These are phyloP conservation scores for Trichocladium uniseriatum DNA, from an alignment of 495 filamentous ascomycete genomes.

Conservation along the genomic window DNA sequence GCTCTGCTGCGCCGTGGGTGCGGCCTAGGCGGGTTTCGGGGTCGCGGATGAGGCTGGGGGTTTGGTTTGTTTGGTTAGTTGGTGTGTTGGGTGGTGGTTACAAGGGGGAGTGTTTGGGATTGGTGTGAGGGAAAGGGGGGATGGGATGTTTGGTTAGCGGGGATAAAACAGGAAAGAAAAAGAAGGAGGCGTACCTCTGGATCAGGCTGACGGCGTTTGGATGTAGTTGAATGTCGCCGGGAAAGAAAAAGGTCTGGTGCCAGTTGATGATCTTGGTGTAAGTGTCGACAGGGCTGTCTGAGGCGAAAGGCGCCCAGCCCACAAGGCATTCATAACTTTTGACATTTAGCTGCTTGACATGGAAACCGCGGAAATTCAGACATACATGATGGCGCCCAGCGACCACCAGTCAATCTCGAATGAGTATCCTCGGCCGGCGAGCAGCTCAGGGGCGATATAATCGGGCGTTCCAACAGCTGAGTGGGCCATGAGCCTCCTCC, in stretches of 20 bases:
- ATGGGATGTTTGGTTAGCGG: too few relatives aligned
- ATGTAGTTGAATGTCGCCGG: constrained; percentile 73
- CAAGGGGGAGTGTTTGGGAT: not conserved
- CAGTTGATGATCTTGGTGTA: constrained; percentile 95
- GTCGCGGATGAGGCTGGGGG: constrained; percentile 66
- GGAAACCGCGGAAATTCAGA: too few relatives aligned
- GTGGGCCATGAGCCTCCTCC: constrained; percentile 81
- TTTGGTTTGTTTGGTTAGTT: too few relatives aligned
- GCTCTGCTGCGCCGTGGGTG: constrained; percentile 59
- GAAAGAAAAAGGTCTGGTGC: constrained; percentile 81
- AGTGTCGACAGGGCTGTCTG: constrained; percentile 79
- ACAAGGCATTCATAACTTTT: constrained; percentile 74
- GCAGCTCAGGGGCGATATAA: constrained; percentile 92
- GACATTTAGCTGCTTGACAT: not conserved
- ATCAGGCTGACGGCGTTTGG: constrained; percentile 72
- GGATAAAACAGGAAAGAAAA: not conserved
- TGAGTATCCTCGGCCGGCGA: constrained; percentile 78
- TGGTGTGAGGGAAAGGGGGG: not conserved
- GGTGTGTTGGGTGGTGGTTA: not conserved
- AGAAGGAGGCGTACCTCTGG: constrained; percentile 45
- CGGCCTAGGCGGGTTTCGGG: constrained; percentile 73
- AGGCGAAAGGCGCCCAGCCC: constrained; percentile 92
- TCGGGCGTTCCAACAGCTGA: constrained; percentile 90
- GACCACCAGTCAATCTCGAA: constrained; percentile 95
- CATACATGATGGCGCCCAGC: constrained; percentile 78